These are phyloP conservation scores for Elaeagnus macrophylla DNA, from an alignment of 306 rosid species.

Conservation along the genomic window DNA sequence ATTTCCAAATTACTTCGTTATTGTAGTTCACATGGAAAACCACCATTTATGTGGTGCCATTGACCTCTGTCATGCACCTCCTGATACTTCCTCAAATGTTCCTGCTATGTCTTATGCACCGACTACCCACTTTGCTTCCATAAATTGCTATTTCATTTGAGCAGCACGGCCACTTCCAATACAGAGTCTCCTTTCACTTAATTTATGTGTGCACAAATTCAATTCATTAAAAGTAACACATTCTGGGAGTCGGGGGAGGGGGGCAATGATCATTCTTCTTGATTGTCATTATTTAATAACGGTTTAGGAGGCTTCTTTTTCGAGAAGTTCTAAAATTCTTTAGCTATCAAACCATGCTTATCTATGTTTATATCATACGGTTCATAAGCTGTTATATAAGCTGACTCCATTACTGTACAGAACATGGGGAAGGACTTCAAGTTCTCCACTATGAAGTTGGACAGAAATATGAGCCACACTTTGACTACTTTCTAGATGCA, in stretches of 20 bases:
- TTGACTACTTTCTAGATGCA: constrained; percentile 85
- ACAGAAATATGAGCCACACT: constrained; percentile 97
- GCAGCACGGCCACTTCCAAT: neutral
- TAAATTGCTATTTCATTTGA: neutral
- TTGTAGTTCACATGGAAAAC: too few species aligned
- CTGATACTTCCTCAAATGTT: too few species aligned
- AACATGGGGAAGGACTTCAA: constrained; percentile 98
- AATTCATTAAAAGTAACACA: neutral
- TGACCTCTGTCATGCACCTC: too few species aligned
- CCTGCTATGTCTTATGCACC: too few species aligned
- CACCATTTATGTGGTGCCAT: too few species aligned
- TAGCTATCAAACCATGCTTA: neutral
- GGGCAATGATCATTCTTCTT: too few species aligned
- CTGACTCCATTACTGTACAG: constrained; percentile 35
- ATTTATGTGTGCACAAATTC: neutral
- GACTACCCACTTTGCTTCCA: neutral
- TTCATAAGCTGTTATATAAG: constrained; percentile 23
- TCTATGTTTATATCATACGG: constrained; percentile 10
- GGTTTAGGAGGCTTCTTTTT: too few species aligned
- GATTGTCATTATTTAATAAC: too few species aligned
- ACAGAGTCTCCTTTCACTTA: neutral
- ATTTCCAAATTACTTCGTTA: too few species aligned
- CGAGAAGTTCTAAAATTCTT: too few species aligned
- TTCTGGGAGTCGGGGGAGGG: too few species aligned
- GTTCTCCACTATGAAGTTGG: constrained; percentile 97